A percentile compares a stretch with the other conserved stretches of the same genome.
These are phyloP conservation scores for Fomitopsis serialis DNA, from an alignment of 768 basidiomycete genomes.

Conservation along the genomic window DNA sequence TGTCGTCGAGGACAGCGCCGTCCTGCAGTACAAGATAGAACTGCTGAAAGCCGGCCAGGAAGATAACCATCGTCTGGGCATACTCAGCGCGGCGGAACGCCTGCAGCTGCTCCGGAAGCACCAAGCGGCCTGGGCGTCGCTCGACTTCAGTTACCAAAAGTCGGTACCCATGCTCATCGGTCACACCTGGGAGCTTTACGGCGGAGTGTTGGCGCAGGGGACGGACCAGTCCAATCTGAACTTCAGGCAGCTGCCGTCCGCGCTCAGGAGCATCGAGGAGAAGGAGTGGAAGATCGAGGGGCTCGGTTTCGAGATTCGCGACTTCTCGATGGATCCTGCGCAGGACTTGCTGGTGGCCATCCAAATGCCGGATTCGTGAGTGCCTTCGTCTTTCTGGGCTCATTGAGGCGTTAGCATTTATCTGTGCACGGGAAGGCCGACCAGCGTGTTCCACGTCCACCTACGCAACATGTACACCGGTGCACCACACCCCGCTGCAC, in stretches of 20 bases:
- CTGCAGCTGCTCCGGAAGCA: conserved; percentile 30
- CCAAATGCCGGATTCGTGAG: conserved; percentile 21
- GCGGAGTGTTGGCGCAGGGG: conserved; percentile 47
- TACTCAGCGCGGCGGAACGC: conserved; percentile 26
- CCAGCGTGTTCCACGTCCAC: conserved; percentile 24
- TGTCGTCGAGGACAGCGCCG: conserved; percentile 10
- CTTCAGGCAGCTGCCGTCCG: conserved; percentile 48
- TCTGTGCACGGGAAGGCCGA: not conserved
- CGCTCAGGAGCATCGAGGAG: conserved; percentile 39
- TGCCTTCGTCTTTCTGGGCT: not conserved
- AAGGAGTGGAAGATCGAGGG: conserved; percentile 37
- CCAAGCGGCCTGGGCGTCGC: conserved; percentile 16
- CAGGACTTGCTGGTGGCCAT: conserved; percentile 59
- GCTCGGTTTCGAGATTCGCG: conserved; percentile 35
- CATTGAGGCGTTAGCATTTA: no score
- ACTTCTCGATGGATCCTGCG: conserved; percentile 61
- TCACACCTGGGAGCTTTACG: conserved; percentile 52
- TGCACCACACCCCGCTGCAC: conserved; percentile 39
- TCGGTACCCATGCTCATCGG: conserved; percentile 36
- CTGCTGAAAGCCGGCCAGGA: conserved; percentile 38
- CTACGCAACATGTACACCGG: conserved; percentile 42
- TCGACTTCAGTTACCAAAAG: conserved; percentile 8
- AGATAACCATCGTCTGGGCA: conserved; percentile 30
- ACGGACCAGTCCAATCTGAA: conserved; percentile 25
- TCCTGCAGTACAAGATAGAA: conserved; percentile 21